These are phyloP conservation scores for Tuber microsphaerosporum DNA, from an alignment of 495 filamentous ascomycete genomes.

Conservation along the genomic window DNA sequence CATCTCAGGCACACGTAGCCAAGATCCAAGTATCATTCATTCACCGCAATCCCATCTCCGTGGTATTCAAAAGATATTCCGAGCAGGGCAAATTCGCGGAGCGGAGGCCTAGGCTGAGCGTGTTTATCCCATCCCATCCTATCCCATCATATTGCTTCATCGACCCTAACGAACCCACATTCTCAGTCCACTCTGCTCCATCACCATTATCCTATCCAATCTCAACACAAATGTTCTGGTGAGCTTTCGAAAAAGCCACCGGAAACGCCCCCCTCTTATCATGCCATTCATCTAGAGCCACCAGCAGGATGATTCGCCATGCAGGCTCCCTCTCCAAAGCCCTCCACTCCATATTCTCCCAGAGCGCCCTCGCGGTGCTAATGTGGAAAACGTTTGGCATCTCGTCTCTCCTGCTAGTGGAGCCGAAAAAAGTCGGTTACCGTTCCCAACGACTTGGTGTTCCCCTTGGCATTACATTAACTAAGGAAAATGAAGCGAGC, in stretches of 20 bases:
- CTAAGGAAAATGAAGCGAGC: conserved; percentile 58
- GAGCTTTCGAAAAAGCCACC: too few species aligned
- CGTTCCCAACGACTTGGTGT: too few species aligned
- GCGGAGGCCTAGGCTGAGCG: neutral
- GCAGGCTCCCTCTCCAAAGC: conserved; percentile 39
- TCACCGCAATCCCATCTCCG: too few species aligned
- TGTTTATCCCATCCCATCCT: neutral
- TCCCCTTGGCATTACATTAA: too few species aligned
- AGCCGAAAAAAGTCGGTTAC: conserved; percentile 52
- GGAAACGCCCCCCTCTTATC: too few species aligned
- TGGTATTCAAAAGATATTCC: neutral
- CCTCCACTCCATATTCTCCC: conserved; percentile 16
- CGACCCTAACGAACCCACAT: neutral
- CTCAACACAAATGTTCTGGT: neutral
- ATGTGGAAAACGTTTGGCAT: conserved; percentile 65
- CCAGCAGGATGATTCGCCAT: neutral
- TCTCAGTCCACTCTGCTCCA: neutral
- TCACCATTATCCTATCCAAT: neutral
- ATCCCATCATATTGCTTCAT: neutral
- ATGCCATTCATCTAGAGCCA: neutral
- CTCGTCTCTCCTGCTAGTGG: conserved; percentile 61
- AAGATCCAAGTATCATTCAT: too few species aligned
- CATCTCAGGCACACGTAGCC: too few species aligned
- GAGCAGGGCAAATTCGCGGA: neutral
- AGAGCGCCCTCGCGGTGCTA: conserved; percentile 48